Percentiles rank a stretch among this genome's conserved stretches.
These are phyloP conservation scores for Verticillium alfalfae DNA, from an alignment of 2,329 filamentous ascomycete species.

Conservation along the genomic window DNA sequence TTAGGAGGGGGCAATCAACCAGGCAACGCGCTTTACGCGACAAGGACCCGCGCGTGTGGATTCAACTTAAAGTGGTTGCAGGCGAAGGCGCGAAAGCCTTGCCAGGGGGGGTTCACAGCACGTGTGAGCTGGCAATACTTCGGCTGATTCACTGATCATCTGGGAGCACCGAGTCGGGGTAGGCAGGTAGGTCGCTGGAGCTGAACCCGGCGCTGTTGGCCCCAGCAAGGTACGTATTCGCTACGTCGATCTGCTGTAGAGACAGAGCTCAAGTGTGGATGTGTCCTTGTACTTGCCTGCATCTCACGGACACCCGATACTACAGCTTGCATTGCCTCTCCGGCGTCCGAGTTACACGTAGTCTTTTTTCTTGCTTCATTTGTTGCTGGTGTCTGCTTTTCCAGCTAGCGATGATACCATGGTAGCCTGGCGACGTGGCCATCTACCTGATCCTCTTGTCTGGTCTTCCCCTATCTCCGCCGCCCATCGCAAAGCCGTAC, in stretches of 20 bases:
- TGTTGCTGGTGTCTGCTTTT: background rate
- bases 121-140: background rate
- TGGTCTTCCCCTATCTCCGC: background rate
- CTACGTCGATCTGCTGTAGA: background rate
- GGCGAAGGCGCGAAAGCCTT: slow-evolving; percentile 1
- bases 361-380: background rate
- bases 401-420: slow-evolving; percentile 41
- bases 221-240: slow-evolving; percentile 2
- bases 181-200: background rate
- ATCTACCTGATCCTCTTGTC: slow-evolving; percentile 17
- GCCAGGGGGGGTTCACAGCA: background rate
- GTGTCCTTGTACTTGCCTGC: background rate
- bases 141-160: background rate
- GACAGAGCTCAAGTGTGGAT: background rate
- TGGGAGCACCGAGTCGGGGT: too few relatives aligned
- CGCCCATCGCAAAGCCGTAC: background rate
- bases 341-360: background rate
- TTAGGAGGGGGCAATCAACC: slow-evolving; percentile 2
- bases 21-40: background rate
- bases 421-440: slow-evolving; percentile 31
- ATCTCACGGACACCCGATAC: background rate
- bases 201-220: background rate
- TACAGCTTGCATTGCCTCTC: background rate
- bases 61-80: slow-evolving; percentile 24
- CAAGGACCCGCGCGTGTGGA: slow-evolving; percentile 12